Evolutionary conservation across 2,329 filamentous ascomycete genomes (phyloP).

Genomic region (Penicillium sp.): DNA sequence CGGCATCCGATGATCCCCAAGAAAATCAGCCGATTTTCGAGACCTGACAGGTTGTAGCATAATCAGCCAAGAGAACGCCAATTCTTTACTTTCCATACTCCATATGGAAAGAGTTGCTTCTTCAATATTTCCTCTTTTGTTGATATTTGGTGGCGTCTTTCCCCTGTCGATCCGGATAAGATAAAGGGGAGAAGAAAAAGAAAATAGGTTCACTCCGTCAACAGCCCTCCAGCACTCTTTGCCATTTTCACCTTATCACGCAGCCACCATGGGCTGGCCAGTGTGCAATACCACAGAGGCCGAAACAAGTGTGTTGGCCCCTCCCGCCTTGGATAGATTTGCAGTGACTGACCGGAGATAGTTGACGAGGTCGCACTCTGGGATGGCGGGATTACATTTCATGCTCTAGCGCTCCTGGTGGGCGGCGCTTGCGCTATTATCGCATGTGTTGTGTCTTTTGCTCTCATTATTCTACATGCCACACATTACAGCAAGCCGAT

Average conservation of each 20-base stretch:
- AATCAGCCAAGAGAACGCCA: not conserved
- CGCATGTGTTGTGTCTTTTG: slow-evolving; percentile 44
- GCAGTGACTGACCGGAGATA: slow-evolving; percentile 17
- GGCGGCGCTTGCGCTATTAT: slow-evolving; percentile 47
- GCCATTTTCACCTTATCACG: slow-evolving; percentile 5
- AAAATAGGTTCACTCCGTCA: slow-evolving; percentile 7
- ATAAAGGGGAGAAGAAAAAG: slow-evolving; percentile 11
- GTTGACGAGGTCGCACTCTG: slow-evolving; percentile 46
- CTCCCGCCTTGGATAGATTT: not conserved
- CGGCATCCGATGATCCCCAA: not conserved
- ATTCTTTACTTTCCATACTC: not conserved
- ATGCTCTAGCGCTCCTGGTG: slow-evolving; percentile 48
- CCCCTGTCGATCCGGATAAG: slow-evolving; percentile 18
- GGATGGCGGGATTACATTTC: slow-evolving; percentile 47
- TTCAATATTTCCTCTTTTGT: not conserved
- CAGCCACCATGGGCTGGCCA: slow-evolving; percentile 36
- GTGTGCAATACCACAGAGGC: slow-evolving; percentile 47
- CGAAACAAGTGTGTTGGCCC: slow-evolving; percentile 32
- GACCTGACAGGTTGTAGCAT: not conserved
- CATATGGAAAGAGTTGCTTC: not conserved
- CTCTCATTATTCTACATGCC: slow-evolving; percentile 50
- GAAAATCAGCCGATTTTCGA: not conserved
- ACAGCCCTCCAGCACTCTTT: not conserved
- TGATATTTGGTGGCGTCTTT: slow-evolving; percentile 7
- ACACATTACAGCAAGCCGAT: slow-evolving; percentile 52